Evolutionary conservation across 768 basidiomycete genomes (phyloP).

Genomic region (Rhizopogon sp.): DNA sequence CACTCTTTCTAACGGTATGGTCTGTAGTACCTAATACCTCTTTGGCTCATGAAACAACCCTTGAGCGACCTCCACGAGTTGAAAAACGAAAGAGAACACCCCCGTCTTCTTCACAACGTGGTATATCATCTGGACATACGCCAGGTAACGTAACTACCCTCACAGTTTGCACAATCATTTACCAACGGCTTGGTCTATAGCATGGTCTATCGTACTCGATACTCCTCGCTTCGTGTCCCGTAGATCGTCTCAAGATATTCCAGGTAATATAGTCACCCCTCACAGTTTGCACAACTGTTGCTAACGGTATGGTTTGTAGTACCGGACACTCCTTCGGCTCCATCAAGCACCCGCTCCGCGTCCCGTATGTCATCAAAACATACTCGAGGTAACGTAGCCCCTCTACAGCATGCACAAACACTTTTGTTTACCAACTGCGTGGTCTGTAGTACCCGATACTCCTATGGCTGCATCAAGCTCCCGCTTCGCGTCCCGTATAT

Average conservation of each 20-base stretch:
- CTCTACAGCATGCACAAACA: too few species aligned
- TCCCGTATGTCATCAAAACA: background rate
- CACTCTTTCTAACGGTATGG: background rate
- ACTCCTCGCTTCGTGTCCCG: background rate
- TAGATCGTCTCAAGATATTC: background rate
- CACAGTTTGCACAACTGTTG: background rate
- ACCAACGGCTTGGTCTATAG: background rate
- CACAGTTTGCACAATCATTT: background rate
- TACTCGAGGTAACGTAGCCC: background rate
- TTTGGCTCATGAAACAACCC: background rate
- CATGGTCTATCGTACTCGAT: background rate
- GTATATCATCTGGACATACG: background rate
- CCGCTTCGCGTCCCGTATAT: too few species aligned
- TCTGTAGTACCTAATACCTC: background rate
- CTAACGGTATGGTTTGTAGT: background rate
- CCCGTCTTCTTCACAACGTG: background rate
- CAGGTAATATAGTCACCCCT: background rate
- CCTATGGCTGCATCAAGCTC: too few species aligned
- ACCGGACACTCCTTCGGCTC: background rate
- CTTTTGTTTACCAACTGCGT: too few species aligned
- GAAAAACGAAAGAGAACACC: conserved; percentile 19
- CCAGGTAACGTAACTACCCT: background rate
- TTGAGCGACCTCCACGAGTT: conserved; percentile 3
- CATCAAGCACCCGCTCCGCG: background rate
- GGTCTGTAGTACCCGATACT: too few species aligned